phyloP scores from a whole-genome alignment of 495 filamentous ascomycete genomes.

The Penicillium verhagenii region DNA sequence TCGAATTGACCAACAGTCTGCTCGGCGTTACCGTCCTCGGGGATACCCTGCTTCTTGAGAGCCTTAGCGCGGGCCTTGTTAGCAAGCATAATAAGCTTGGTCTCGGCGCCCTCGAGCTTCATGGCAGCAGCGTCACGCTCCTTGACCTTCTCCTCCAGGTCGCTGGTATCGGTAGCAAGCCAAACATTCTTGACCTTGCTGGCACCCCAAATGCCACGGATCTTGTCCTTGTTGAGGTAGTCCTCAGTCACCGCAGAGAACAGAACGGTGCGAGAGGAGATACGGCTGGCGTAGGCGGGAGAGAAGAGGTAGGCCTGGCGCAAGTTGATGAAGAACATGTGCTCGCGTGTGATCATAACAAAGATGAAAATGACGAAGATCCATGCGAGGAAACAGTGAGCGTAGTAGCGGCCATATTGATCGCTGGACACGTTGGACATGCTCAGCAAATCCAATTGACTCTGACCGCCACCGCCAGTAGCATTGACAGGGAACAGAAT shows the following conservation, averaged over 20 bases:
- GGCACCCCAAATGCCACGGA: slow-evolving; percentile 74
- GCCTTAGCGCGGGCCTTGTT: slow-evolving; percentile 74
- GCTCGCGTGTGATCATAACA: slow-evolving; percentile 85
- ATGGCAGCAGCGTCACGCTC: slow-evolving; percentile 80
- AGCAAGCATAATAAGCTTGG: slow-evolving; percentile 78
- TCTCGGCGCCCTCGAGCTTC: slow-evolving; percentile 87
- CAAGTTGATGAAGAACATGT: slow-evolving; percentile 91
- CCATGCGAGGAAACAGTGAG: slow-evolving; percentile 71
- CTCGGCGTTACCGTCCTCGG: slow-evolving; percentile 44
- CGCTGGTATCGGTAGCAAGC: slow-evolving; percentile 75
- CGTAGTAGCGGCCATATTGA: slow-evolving; percentile 66
- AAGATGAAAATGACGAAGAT: slow-evolving; percentile 85
- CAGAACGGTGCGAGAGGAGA: slow-evolving; percentile 91
- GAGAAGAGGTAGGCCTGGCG: slow-evolving; percentile 93
- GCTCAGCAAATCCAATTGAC: slow-evolving; percentile 74
- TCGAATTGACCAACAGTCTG: slow-evolving; percentile 50
- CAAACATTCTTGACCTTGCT: slow-evolving; percentile 79
- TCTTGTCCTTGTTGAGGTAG: slow-evolving; percentile 69
- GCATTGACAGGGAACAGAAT: slow-evolving; percentile 83
- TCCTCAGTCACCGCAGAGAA: slow-evolving; percentile 80
- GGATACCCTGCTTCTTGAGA: slow-evolving; percentile 63
- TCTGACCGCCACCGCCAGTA: slow-evolving; percentile 60
- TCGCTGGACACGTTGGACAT: slow-evolving; percentile 64
- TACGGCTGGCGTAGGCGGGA: slow-evolving; percentile 80
- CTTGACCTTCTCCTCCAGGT: slow-evolving; percentile 81